These are phyloP conservation scores for Apiospora hydei DNA, from an alignment of 2,329 filamentous ascomycete species.

Conservation along the genomic window DNA sequence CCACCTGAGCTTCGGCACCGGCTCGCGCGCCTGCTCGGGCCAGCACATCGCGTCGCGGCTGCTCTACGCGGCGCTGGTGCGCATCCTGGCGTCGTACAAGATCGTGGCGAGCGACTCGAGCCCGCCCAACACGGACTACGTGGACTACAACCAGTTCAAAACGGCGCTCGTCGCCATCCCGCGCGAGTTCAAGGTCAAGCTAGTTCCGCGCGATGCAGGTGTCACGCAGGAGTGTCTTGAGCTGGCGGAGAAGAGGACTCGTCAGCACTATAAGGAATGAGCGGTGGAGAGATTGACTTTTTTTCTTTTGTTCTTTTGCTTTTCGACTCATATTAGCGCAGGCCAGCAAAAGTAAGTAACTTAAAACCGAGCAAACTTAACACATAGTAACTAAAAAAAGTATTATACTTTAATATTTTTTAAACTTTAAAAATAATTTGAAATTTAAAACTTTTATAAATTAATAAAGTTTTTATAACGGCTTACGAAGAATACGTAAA, in stretches of 20 bases:
- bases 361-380: too few species aligned
- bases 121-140: constrained; percentile 67
- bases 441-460: too few species aligned
- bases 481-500: too few species aligned
- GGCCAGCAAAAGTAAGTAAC: too few species aligned
- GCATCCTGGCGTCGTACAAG: constrained; percentile 56
- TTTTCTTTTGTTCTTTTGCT: too few species aligned
- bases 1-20: constrained; percentile 60
- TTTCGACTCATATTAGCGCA: too few species aligned
- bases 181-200: constrained; percentile 61
- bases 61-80: constrained; percentile 56
- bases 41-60: constrained; percentile 58
- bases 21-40: constrained; percentile 58
- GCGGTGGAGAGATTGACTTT: neutral
- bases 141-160: constrained; percentile 68
- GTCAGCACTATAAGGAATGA: constrained; percentile 54
- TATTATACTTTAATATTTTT: too few species aligned
- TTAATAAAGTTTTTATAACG: too few species aligned
- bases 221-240: constrained; percentile 49
- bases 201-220: constrained; percentile 57
- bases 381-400: too few species aligned
- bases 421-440: too few species aligned
- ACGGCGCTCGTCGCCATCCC: constrained; percentile 67
- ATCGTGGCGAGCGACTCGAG: constrained; percentile 55
- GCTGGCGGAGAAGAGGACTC: constrained; percentile 53